These are phyloP conservation scores for Pulveroboletus sp. DNA, from an alignment of 768 basidiomycete genomes.

Conservation along the genomic window DNA sequence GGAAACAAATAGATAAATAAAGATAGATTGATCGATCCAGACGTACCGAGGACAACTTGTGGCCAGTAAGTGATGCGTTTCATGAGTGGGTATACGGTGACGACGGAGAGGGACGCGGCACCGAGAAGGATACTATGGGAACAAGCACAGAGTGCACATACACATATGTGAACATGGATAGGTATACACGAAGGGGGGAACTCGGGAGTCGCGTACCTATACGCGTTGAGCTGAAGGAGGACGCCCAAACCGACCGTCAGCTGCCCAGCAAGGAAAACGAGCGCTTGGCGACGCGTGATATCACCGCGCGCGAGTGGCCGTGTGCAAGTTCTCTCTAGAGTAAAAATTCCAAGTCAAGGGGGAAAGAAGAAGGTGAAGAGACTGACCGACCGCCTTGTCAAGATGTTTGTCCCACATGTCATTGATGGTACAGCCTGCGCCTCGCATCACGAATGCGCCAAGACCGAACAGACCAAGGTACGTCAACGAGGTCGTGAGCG, in stretches of 20 bases:
- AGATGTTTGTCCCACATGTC: conserved; percentile 97
- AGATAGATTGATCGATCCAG: not conserved
- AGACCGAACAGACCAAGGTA: conserved; percentile 82
- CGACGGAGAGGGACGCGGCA: conserved; percentile 84
- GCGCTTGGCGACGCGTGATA: conserved; percentile 67
- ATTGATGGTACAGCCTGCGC: conserved; percentile 98
- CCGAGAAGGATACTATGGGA: conserved; percentile 76
- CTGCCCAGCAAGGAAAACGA: conserved; percentile 79
- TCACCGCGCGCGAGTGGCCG: conserved; percentile 85
- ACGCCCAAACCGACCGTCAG: conserved; percentile 79
- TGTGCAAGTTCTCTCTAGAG: conserved; percentile 77
- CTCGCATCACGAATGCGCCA: conserved; percentile 93
- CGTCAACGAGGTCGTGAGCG: conserved; percentile 61
- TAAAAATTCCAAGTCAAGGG: not conserved
- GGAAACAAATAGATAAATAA: too few relatives aligned
- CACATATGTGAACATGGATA: too few relatives aligned
- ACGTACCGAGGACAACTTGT: conserved; percentile 85
- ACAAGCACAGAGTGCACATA: too few relatives aligned
- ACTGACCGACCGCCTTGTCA: conserved; percentile 83
- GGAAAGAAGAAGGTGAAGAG: not conserved
- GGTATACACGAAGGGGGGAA: too few relatives aligned
- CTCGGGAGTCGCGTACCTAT: conserved; percentile 53
- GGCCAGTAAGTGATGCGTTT: conserved; percentile 97
- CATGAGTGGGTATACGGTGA: conserved; percentile 92
- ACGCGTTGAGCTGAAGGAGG: conserved; percentile 88